Evolutionary conservation across 176 grass and related monocot species (phyloP).

Genomic region (Phragmites australis): DNA sequence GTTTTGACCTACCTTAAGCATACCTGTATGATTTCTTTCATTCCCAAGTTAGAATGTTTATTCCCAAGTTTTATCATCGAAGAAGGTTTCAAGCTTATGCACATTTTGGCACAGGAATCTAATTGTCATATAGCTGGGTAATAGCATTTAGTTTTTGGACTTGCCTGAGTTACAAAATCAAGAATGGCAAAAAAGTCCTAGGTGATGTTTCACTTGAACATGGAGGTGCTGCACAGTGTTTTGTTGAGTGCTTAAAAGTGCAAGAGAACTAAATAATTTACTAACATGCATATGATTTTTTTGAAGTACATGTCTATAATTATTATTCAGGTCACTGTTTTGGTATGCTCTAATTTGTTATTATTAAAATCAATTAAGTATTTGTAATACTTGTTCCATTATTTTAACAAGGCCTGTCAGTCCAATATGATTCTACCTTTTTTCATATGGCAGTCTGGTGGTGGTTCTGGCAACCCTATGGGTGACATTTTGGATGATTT

Average conservation of each 20-base stretch:
- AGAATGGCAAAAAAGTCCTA: background rate
- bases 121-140: background rate
- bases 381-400: background rate
- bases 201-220: conserved; percentile 5
- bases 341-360: conserved; percentile 13
- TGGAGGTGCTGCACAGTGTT: background rate
- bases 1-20: background rate
- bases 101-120: background rate
- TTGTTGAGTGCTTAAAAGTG: background rate
- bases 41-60: conserved; percentile 7
- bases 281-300: background rate
- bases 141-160: conserved; percentile 16
- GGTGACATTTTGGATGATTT: conserved; percentile 94
- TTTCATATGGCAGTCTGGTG: conserved; percentile 60
- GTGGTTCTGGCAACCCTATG: conserved; percentile 70
- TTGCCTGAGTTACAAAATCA: conserved; percentile 21
- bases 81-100: conserved; percentile 23
- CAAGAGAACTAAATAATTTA: background rate
- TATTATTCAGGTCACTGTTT: conserved; percentile 38
- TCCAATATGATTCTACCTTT: conserved; percentile 34
- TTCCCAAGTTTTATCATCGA: conserved; percentile 5
- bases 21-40: background rate
- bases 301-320: background rate
- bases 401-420: conserved; percentile 20
- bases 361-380: conserved; percentile 1